Evolutionary conservation across 2,329 filamentous ascomycete species (phyloP).

Genomic region (Emergomyces africanus): DNA sequence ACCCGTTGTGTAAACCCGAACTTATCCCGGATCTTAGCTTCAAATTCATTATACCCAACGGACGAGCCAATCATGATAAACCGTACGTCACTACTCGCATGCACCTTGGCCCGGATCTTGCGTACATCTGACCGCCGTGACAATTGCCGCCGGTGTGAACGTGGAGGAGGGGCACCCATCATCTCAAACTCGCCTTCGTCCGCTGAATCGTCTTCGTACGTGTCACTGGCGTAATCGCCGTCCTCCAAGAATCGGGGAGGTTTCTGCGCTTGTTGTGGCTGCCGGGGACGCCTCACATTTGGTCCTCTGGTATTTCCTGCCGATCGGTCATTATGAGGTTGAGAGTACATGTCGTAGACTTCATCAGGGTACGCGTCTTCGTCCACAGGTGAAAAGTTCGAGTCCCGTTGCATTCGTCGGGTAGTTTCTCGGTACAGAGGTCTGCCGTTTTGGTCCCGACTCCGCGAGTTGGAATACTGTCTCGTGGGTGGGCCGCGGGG

Average conservation of each 20-base stretch:
- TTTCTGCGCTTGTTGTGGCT: constrained; percentile 25
- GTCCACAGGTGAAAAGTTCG: constrained; percentile 14
- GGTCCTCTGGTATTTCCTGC: constrained; percentile 28
- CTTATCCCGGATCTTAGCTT: constrained; percentile 71
- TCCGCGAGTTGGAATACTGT: constrained; percentile 20
- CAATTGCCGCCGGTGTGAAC: constrained; percentile 19
- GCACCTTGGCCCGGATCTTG: constrained; percentile 83
- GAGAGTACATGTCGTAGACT: constrained; percentile 53
- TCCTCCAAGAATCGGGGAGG: constrained; percentile 62
- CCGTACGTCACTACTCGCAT: constrained; percentile 70
- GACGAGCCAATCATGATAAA: constrained; percentile 75
- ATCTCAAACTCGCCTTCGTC: constrained; percentile 75
- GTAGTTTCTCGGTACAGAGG: constrained; percentile 20
- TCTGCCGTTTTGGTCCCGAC: constrained; percentile 16
- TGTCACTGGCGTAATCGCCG: constrained; percentile 58
- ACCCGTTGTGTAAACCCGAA: constrained; percentile 54
- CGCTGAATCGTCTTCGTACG: constrained; percentile 56
- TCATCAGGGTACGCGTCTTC: constrained; percentile 31
- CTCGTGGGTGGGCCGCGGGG: constrained; percentile 32
- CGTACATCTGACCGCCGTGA: constrained; percentile 49
- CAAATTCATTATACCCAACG: constrained; percentile 64
- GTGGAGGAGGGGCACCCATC: constrained; percentile 40
- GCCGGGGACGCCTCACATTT: constrained; percentile 30
- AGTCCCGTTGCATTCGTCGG: constrained; percentile 22
- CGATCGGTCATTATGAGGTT: constrained; percentile 30